Evolutionary conservation across 2,329 filamentous ascomycete species (phyloP).

Genomic region (Aspergillus pseudotamarii): DNA sequence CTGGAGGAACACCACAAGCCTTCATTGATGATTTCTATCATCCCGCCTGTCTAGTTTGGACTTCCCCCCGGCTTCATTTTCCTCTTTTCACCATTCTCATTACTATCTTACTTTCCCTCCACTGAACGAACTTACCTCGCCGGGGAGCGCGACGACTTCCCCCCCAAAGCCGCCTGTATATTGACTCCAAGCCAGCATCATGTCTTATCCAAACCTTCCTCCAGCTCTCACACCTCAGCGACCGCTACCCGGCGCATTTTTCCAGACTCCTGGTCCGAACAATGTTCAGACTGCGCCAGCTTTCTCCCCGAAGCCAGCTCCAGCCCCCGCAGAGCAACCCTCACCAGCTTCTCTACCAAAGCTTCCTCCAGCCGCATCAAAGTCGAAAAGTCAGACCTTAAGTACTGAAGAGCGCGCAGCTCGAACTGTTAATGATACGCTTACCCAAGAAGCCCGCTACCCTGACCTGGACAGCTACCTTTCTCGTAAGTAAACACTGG

Average conservation of each 20-base stretch:
- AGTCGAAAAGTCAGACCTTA: constrained; percentile 54
- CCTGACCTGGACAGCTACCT: constrained; percentile 89
- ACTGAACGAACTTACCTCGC: constrained; percentile 22
- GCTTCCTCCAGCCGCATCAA: constrained; percentile 40
- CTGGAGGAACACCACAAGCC: constrained; percentile 17
- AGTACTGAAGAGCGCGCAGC: constrained; percentile 79
- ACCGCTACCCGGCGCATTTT: constrained; percentile 46
- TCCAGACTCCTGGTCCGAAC: constrained; percentile 43
- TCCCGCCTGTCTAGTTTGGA: constrained; percentile 10
- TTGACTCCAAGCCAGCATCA: constrained; percentile 29
- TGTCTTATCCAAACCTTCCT: constrained; percentile 46
- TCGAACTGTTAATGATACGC: constrained; percentile 76
- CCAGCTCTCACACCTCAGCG: constrained; percentile 40
- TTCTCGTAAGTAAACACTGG: constrained; percentile 65
- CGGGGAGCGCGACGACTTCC: constrained; percentile 27
- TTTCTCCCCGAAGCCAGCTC: constrained; percentile 33
- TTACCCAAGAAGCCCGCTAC: constrained; percentile 76
- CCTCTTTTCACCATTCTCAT: constrained; percentile 7
- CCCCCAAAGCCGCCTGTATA: constrained; percentile 7
- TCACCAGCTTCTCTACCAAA: constrained; percentile 37
- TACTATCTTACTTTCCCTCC: constrained; percentile 19
- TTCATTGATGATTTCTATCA: constrained; percentile 22
- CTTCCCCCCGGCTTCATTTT: constrained; percentile 5
- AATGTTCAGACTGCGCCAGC: constrained; percentile 41
- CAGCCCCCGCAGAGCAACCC: constrained; percentile 30